phyloP scores from a whole-genome alignment of 805 yeast species.

The Yarrowia bubula region DNA sequence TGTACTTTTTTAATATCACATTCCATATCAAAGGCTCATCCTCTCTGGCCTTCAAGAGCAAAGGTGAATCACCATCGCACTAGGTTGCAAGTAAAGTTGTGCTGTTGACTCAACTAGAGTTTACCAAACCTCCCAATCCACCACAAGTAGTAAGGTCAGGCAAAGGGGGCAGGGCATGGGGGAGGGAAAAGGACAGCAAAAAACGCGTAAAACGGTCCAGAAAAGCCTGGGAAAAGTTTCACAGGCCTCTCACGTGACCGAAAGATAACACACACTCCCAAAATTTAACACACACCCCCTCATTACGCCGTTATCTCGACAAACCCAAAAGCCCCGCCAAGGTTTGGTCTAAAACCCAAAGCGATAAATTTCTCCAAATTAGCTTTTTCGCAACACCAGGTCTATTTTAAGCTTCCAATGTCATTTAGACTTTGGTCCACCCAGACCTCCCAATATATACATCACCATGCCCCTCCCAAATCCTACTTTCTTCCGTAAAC shows the following conservation, averaged over 20 bases:
- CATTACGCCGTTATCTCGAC: background rate
- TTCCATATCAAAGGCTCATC: background rate
- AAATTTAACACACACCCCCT: background rate
- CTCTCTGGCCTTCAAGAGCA: background rate
- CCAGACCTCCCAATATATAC: constrained; percentile 19
- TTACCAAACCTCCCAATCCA: background rate
- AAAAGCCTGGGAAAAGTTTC: background rate
- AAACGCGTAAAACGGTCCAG: background rate
- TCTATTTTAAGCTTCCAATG: background rate
- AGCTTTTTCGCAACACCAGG: background rate
- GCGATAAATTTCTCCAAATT: background rate
- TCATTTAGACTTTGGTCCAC: background rate
- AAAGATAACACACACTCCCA: background rate
- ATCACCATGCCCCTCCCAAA: constrained; percentile 30
- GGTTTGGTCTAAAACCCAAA: background rate
- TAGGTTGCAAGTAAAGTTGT: background rate
- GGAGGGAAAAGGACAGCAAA: background rate
- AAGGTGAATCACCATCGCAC: constrained; percentile 12
- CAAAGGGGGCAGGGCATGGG: background rate
- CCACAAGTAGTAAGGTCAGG: background rate
- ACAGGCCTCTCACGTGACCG: background rate
- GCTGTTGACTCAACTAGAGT: background rate
- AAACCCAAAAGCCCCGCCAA: background rate
- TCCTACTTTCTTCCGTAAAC: background rate
- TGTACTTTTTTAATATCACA: background rate